Conservation (phyloP, 805 yeast species). For the Cyberlindnera meyerae region DNA sequence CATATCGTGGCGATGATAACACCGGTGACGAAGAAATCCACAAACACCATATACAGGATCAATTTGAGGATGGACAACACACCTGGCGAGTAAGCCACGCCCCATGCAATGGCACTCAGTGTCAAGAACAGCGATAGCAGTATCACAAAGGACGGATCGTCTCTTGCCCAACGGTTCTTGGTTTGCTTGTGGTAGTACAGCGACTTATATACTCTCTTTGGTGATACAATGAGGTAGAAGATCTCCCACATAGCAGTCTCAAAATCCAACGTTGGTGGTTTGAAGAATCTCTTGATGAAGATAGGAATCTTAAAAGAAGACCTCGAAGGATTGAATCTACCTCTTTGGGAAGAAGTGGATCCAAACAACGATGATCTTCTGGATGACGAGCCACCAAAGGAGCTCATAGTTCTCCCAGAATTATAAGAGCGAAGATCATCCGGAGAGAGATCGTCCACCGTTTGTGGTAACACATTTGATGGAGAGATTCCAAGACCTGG, state of each 20-base stretch:
- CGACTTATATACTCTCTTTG: conserved; percentile 76
- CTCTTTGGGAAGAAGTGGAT: conserved; percentile 3
- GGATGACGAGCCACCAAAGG: conserved; percentile 2
- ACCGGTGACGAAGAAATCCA: conserved; percentile 76
- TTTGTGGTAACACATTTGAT: conserved; percentile 16
- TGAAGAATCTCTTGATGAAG: conserved; percentile 43
- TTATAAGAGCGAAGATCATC: conserved; percentile 23
- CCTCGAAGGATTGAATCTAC: conserved; percentile 4
- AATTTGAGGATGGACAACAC: conserved; percentile 57
- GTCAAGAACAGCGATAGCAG: conserved; percentile 61
- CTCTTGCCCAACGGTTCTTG: conserved; percentile 77
- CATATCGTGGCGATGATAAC: conserved; percentile 61
- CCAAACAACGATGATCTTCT: conserved; percentile 9
- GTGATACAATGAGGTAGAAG: conserved; percentile 63
- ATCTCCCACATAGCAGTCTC: conserved; percentile 95
- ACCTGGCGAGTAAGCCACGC: conserved; percentile 69
- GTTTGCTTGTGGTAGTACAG: conserved; percentile 80
- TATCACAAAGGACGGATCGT: conserved; percentile 85
- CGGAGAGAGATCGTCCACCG: conserved; percentile 13
- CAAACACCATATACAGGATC: conserved; percentile 75
- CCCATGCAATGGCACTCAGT: conserved; percentile 86
- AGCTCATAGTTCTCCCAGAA: conserved; percentile 17
- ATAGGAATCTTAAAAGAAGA: conserved; percentile 28
- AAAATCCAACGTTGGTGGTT: conserved; percentile 80
- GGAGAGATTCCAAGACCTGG: conserved; percentile 7